Evolutionary conservation across 1,284 basidiomycete genomes (phyloP).

Genomic region (Ceratobasidium sp.): DNA sequence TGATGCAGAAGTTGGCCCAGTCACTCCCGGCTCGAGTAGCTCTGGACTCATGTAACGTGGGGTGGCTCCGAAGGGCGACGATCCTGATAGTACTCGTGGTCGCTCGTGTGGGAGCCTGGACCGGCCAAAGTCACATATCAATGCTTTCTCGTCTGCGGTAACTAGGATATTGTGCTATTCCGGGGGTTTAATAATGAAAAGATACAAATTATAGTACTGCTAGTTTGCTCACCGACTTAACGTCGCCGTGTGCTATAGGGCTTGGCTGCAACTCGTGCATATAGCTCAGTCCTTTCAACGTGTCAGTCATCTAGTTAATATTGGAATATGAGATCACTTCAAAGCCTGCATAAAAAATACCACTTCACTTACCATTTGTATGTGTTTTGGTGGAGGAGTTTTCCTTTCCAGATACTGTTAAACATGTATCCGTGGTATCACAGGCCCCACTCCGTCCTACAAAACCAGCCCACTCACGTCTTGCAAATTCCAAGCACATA

Average conservation of each 20-base stretch:
- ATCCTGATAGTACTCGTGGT: background rate
- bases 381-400: conserved; percentile 20
- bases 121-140: conserved; percentile 31
- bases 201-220: background rate
- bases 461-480: conserved; percentile 1
- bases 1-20: conserved; percentile 3
- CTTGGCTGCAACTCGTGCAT: conserved; percentile 11
- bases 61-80: conserved; percentile 18
- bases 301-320: conserved; percentile 18
- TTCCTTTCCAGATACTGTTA: conserved; percentile 20
- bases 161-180: conserved; percentile 11
- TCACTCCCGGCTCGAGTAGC: background rate
- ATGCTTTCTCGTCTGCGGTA: conserved; percentile 1
- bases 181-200: background rate
- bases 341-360: background rate
- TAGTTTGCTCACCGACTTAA: conserved; percentile 12
- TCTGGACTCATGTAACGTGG: conserved; percentile 23
- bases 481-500: conserved; percentile 24
- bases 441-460: background rate
- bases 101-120: background rate
- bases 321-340: background rate
- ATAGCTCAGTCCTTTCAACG: background rate
- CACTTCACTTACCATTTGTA: conserved; percentile 2
- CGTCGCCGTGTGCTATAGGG: conserved; percentile 25
- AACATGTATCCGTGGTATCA: background rate